Evolutionary conservation across 148 eudicot species (phyloP), one percentile per base, ranked within the genome.

Genomic region (Cornus florida): DNA sequence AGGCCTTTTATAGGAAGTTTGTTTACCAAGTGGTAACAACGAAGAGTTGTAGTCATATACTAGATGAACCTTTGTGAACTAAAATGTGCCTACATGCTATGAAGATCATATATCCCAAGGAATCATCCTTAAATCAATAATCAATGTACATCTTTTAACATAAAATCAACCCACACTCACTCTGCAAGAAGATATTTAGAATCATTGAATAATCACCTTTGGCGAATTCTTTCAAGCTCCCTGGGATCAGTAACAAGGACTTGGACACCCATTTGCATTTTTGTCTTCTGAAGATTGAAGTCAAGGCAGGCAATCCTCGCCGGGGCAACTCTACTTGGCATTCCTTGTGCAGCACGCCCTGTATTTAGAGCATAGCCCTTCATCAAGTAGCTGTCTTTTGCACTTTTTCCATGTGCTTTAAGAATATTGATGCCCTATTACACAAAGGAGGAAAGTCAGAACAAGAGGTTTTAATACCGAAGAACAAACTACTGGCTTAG

Each of bases 261-360:
- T 83, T 94, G 99, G 74, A 96, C 93, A 59, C 99, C 99, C 89
- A 96, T 78, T 81, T 96, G 99, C 99, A 96, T 91, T 83, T 96
- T 96, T 19, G 98, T 96, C 84, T 90, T 96, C 82, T 96, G 99
- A 72, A 95, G 97, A 82, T 96, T 93, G 71, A 93, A 92, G 81
- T 93, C 99, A 67, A 95, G 97, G 84, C 99, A 95, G 23, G 99
- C 99, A 83, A 93, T 93, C 81, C 84, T 89, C 8, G 99, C 99
- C 28, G 99, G 98, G 81, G 95, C 79, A 83, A 96, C 97, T 82
- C 89, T 86, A 77, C 85, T 80, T 53, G 99, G 99, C 99, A 94
- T 96, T 72, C 99, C 99, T 84, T 96, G 99, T 70, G 99, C 98
- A 77, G 99, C 99, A 79, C 98, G 98, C 8, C 99, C 99, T 22